Conservation (phyloP, 2,329 filamentous ascomycete genomes). For the Sphaerulina vaccinii region DNA sequence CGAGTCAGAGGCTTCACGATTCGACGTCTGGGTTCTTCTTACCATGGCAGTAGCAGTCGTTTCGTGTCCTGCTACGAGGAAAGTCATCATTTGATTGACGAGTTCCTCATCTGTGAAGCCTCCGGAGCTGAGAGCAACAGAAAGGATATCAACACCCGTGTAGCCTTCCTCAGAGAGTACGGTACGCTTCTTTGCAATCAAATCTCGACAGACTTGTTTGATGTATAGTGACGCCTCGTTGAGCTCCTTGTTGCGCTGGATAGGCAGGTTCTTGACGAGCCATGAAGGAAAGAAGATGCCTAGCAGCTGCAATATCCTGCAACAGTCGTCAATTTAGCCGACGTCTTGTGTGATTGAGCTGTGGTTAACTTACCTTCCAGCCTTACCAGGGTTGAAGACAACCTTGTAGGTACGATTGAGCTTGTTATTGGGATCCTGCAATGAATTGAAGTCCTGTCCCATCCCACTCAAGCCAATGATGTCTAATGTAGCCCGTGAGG, state of each 20-base stretch:
- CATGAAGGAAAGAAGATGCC: constrained; percentile 61
- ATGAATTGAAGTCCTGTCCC: constrained; percentile 56
- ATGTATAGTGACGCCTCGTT: constrained; percentile 57
- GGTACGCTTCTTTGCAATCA: constrained; percentile 70
- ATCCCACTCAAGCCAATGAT: constrained; percentile 59
- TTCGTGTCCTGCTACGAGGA: constrained; percentile 67
- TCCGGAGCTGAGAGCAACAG: constrained; percentile 73
- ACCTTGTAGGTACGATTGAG: constrained; percentile 53
- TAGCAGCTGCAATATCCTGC: constrained; percentile 50
- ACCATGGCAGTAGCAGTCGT: constrained; percentile 56
- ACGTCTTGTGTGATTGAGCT: not conserved
- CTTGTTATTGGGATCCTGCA: constrained; percentile 52
- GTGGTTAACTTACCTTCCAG: constrained; percentile 37
- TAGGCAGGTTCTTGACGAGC: constrained; percentile 63
- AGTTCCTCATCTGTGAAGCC: constrained; percentile 75
- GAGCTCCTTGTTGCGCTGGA: constrained; percentile 69
- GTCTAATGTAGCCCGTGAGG: constrained; percentile 55
- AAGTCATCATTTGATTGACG: constrained; percentile 64
- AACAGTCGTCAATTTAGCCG: not conserved
- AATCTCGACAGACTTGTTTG: constrained; percentile 59
- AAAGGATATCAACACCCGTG: constrained; percentile 70
- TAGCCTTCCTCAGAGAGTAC: constrained; percentile 48
- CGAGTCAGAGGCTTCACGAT: not conserved
- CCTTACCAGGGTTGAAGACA: constrained; percentile 50
- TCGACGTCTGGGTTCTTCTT: not conserved